phyloP scores from a whole-genome alignment of 768 basidiomycete species.

The Agaricus blazei region DNA sequence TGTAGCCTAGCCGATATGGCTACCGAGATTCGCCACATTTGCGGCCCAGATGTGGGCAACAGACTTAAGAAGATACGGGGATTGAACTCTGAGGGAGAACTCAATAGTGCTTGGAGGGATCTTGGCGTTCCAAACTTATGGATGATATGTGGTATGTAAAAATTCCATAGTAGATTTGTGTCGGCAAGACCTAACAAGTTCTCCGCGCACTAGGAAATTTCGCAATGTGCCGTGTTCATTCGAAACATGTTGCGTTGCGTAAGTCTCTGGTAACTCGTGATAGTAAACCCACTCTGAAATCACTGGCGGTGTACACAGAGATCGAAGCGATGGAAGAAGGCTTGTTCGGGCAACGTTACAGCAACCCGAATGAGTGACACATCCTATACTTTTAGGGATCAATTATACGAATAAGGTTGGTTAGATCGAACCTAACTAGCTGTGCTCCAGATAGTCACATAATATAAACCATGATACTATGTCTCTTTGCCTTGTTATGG shows the following conservation, averaged over 20 bases:
- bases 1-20: conserved; percentile 40
- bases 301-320: conserved; percentile 31
- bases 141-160: conserved; percentile 44
- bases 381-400: no score
- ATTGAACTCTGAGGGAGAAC: conserved; percentile 59
- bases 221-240: conserved; percentile 58
- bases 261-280: conserved; percentile 21
- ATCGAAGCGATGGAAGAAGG: conserved; percentile 61
- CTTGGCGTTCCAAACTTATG: conserved; percentile 52
- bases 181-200: neutral
- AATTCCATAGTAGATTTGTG: neutral
- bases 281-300: neutral
- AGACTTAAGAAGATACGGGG: conserved; percentile 54
- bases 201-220: conserved; percentile 40
- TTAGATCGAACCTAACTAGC: no score
- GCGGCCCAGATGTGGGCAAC: conserved; percentile 39
- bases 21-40: conserved; percentile 32
- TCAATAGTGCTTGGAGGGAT: conserved; percentile 43
- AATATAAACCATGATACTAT: no score
- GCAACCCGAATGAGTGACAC: no score
- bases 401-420: no score
- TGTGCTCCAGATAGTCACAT: no score
- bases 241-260: conserved; percentile 68
- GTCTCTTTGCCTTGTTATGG: no score
- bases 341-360: conserved; percentile 12